Evolutionary conservation across 2,329 filamentous ascomycete species (phyloP).

Genomic region (Colletotrichum cuscutae): DNA sequence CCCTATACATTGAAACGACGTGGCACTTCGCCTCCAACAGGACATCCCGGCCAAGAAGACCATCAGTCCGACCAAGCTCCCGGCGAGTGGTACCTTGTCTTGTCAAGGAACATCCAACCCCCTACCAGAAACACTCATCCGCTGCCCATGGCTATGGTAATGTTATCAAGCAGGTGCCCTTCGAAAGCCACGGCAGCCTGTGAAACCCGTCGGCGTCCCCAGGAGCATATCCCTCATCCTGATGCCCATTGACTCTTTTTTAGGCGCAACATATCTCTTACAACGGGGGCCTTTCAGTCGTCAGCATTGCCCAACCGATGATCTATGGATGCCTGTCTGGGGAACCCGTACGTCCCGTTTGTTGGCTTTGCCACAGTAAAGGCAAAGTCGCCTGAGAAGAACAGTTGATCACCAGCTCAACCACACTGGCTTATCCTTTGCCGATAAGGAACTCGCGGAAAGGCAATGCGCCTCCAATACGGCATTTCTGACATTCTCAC

Average conservation of each 20-base stretch:
- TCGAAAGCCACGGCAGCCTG: not conserved
- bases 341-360: not conserved
- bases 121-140: not conserved
- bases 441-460: not conserved
- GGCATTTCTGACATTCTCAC: not conserved
- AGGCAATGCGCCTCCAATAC: not conserved
- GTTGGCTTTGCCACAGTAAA: not conserved
- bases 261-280: conserved; percentile 2
- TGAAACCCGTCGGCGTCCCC: not conserved
- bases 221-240: not conserved
- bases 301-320: not conserved
- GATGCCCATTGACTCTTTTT: not conserved
- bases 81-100: not conserved
- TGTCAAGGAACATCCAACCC: not conserved
- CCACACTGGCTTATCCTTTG: not conserved
- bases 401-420: not conserved
- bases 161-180: not conserved
- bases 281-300: not conserved
- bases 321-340: not conserved
- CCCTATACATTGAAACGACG: not conserved
- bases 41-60: not conserved
- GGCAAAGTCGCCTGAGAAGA: not conserved
- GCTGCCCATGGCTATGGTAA: not conserved
- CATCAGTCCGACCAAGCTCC: not conserved
- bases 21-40: not conserved